Base-by-base conservation (phyloP, 495 filamentous ascomycete species). In the Talaromyces wortmannii region DNA sequence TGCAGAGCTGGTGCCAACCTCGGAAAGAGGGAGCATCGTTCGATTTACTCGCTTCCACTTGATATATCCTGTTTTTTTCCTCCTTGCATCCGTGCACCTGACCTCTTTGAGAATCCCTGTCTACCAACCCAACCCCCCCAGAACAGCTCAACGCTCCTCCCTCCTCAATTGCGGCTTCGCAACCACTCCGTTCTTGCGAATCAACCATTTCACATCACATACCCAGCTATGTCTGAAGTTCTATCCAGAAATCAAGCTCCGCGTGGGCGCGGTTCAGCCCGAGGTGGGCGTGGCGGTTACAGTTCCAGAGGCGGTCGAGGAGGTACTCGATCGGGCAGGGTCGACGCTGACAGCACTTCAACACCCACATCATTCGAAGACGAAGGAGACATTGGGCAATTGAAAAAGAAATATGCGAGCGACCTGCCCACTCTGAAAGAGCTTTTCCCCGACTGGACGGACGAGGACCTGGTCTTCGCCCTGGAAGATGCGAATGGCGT, bases 401-500 rank as follows among this genome's bases (percentile, higher is more conserved):
- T 97, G 70, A 96, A 95, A 80, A 89, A 87, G 75, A 83, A 87
- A 62, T 96, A 95, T 67, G 78, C 85, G 59, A 64, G 69, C 58
- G 85, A 91, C 69, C 75, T 97, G 59, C 74, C 70, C 50, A 83
- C 78, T 56, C 83, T 97, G 65, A 90, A 89, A 68, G 92, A 96
- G 65, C 81, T 97, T 75, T 95, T 95, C 77, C 83, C 90, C 29
- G 83, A 88, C 67, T 95, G 91, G 92, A 88, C 92, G 49, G 85
- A 92, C 57, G 89, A 94, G 64, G 91, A 97, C 66, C 80, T 97
- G 49, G 82, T 96, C 49, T 91, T 91, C 61, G 91, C 91, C 50
- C 76, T 99, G 55, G 82, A 94, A 67, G 94, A 99, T 75, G 91
- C 90, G 42, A 82, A 91, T 63, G 94, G 92, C 62, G 90, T 97